Base-by-base conservation (phyloP, 371 early-diverging fungal genomes). In the Nosema muscidifuracis region DNA sequence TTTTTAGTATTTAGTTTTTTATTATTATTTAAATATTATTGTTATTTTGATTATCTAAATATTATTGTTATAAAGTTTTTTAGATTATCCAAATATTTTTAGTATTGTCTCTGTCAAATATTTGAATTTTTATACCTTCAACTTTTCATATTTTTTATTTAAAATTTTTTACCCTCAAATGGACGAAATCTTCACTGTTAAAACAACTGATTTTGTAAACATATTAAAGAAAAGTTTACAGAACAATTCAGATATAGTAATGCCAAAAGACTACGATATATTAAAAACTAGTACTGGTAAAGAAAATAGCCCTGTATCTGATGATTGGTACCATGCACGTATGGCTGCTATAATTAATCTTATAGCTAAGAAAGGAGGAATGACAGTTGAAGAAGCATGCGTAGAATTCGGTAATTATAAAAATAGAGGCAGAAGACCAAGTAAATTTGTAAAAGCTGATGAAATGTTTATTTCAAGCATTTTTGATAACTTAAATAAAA, bases 281-380 rank as follows among this genome's bases (percentile, higher is more conserved):
- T 79, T 82, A 65, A 82, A 82, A 61, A 80, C 83, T 9, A 66
- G 79, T 16, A 60, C 56, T 60, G 83, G 83, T 65, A 80, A 60
- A 69, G 69, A 82, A 56, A 47, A 65, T n/a, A 57, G 79, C 22
- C 83, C 83, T n/a, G 50, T 43, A n/a, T 57, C 70, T n/a, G 58
- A 58, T 24, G 65, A 80, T 55, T 82, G 83, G 83, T 82, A 77
- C 53, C 72, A 75, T 31, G 65, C 70, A 3, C 73, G 83, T 74
- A 71, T 73, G 47, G 83, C 83, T 6, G 77, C 81, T 26, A 65
- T 82, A 36, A 34, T 82, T 15, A 77, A 80, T 67, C 67, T 71
- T 64, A 73, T 67, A 10, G 38, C 55, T 7, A 62, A 55, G 4
- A 68, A 62, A 53, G 70, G 65, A 18, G 15, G 30, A 16, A 38